phyloP scores from a whole-genome alignment of 352 stramenopile species.

The Phytophthora capsici region DNA sequence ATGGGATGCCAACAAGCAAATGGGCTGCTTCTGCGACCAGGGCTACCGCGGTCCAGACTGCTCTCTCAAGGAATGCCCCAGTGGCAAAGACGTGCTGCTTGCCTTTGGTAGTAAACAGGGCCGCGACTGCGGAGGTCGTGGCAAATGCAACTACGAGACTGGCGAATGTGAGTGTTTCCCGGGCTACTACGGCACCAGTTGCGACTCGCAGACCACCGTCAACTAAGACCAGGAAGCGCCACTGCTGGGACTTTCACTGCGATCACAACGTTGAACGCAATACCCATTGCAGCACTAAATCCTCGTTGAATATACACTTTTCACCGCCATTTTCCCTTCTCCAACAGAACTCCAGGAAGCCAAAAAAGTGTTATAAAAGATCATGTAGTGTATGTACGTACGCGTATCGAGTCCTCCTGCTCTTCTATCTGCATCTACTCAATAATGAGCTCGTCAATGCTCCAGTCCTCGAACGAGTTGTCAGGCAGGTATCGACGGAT shows the following conservation, averaged over 20 bases:
- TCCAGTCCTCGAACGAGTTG: conserved; percentile 99
- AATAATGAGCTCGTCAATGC: conserved; percentile 99
- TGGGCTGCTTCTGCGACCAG: conserved; percentile 95
- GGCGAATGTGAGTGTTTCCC: conserved; percentile 95
- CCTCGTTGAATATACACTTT: conserved; percentile 15
- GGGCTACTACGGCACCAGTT: conserved; percentile 95
- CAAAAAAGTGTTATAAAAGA: background rate
- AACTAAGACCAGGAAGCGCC: conserved; percentile 48
- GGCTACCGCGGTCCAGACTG: conserved; percentile 96
- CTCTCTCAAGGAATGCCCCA: conserved; percentile 95
- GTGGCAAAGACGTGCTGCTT: conserved; percentile 89
- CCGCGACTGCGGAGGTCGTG: conserved; percentile 92
- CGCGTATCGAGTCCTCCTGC: conserved; percentile 7
- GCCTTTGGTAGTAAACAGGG: conserved; percentile 82
- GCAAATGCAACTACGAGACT: conserved; percentile 95
- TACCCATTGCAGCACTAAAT: conserved; percentile 4
- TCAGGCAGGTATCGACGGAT: conserved; percentile 99
- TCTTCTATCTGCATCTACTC: conserved; percentile 80
- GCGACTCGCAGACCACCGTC: conserved; percentile 83
- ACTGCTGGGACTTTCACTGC: background rate
- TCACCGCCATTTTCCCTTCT: conserved; percentile 2
- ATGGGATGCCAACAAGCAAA: conserved; percentile 94
- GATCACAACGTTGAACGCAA: background rate
- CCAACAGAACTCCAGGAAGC: background rate
- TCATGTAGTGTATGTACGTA: conserved; percentile 31